phyloP scores from a whole-genome alignment of 192 early-diverging fungal species.

The Backusella psychrophila region DNA sequence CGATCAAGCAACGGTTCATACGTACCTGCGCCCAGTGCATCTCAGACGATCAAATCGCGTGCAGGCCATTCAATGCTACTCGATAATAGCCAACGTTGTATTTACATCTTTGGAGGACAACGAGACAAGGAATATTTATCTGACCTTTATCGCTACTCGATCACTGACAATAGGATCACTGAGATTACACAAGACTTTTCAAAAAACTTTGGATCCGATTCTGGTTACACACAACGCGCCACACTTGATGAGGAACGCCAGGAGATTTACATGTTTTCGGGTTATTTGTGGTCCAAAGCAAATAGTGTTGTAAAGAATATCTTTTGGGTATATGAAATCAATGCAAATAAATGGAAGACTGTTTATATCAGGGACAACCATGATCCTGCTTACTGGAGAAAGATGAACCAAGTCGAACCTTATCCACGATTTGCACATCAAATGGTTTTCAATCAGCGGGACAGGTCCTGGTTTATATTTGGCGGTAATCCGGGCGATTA shows the following conservation, averaged over 20 bases:
- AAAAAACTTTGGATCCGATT: slow-evolving; percentile 72
- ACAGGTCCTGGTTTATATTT: slow-evolving; percentile 82
- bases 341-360: slow-evolving; percentile 53
- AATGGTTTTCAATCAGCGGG: slow-evolving; percentile 77
- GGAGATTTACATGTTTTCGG: slow-evolving; percentile 85
- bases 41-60: slow-evolving; percentile 65
- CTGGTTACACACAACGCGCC: slow-evolving; percentile 80
- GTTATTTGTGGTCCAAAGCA: slow-evolving; percentile 60
- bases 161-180: slow-evolving; percentile 74
- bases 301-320: slow-evolving; percentile 66
- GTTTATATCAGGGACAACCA: slow-evolving; percentile 64
- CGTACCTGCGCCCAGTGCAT: neutral
- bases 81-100: slow-evolving; percentile 63
- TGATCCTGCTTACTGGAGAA: slow-evolving; percentile 17
- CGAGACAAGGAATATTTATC: slow-evolving; percentile 76
- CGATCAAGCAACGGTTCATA: neutral
- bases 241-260: slow-evolving; percentile 73
- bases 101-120: slow-evolving; percentile 93
- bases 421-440: slow-evolving; percentile 89
- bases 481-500: slow-evolving; percentile 89
- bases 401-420: slow-evolving; percentile 53
- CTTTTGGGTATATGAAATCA: slow-evolving; percentile 76
- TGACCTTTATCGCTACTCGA: slow-evolving; percentile 84
- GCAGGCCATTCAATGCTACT: slow-evolving; percentile 91
- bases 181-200: slow-evolving; percentile 76